These are phyloP conservation scores for Hemerocallis citrina DNA, from an alignment of 106 monocot species.

Conservation along the genomic window DNA sequence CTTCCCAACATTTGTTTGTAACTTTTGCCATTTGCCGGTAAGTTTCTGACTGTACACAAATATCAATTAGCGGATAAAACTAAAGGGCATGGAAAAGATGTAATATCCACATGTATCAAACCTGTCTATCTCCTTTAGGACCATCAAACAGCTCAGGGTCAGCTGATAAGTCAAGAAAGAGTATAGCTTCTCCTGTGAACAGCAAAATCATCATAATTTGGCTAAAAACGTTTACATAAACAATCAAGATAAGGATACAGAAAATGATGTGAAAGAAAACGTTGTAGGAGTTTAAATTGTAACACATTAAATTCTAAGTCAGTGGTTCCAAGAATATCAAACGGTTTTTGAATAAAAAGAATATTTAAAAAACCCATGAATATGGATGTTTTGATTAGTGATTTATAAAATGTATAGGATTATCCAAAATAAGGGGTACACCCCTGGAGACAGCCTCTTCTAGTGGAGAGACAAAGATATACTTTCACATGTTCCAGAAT, in stretches of 20 bases:
- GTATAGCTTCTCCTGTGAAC: constrained; percentile 71
- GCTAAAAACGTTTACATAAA: not conserved
- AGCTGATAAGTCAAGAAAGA: constrained; percentile 78
- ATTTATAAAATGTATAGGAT: too few relatives aligned
- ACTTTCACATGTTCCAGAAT: too few relatives aligned
- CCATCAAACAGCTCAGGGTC: constrained; percentile 86
- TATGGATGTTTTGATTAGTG: too few relatives aligned
- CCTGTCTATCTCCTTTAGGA: constrained; percentile 85
- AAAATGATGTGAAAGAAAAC: not conserved
- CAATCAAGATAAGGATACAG: not conserved
- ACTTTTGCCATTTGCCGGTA: constrained; percentile 85
- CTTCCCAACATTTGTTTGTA: constrained; percentile 84
- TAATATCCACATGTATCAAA: constrained; percentile 2
- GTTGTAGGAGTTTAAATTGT: too few relatives aligned
- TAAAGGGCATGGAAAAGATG: constrained; percentile 4
- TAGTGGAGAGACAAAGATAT: too few relatives aligned
- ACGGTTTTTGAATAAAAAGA: too few relatives aligned
- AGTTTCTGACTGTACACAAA: constrained; percentile 65
- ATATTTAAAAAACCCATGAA: too few relatives aligned
- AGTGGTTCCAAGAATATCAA: too few relatives aligned
- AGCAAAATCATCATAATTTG: not conserved
- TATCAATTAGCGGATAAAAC: not conserved
- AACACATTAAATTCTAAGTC: too few relatives aligned
- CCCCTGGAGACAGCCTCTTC: too few relatives aligned
- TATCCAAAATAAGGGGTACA: too few relatives aligned